Conservation (phyloP, 177 flowering plant genomes). For the Telopea speciosissima region DNA sequence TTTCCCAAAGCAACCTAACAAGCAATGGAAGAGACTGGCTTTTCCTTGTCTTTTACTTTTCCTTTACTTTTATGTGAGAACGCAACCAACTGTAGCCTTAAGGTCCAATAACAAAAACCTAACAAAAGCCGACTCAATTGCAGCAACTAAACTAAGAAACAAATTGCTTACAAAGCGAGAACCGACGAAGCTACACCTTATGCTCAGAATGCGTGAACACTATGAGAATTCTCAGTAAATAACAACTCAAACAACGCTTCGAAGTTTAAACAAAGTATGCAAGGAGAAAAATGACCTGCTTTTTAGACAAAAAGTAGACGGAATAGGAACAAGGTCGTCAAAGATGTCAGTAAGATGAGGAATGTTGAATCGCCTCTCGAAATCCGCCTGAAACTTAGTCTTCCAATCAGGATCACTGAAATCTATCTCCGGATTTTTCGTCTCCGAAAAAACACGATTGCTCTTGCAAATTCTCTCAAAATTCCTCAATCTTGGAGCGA, state of each 20-base stretch:
- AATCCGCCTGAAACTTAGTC: constrained; percentile 51
- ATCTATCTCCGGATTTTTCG: constrained; percentile 26
- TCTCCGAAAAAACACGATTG: constrained; percentile 18
- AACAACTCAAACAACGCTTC: neutral
- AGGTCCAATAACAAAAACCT: neutral
- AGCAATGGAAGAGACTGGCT: no score
- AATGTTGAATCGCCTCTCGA: constrained; percentile 48
- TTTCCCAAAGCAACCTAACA: no score
- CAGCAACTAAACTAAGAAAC: neutral
- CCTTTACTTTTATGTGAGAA: no score
- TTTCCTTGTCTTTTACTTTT: no score
- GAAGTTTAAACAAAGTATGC: no score
- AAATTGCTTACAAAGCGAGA: neutral
- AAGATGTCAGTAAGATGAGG: constrained; percentile 70
- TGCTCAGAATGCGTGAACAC: neutral
- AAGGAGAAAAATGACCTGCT: constrained; percentile 45
- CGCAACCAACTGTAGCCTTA: no score
- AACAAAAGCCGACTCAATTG: neutral
- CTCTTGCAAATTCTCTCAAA: constrained; percentile 3
- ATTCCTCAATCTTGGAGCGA: constrained; percentile 1
- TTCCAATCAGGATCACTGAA: constrained; percentile 73
- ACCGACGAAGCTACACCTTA: neutral
- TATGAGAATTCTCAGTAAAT: neutral
- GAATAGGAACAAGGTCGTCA: constrained; percentile 41
- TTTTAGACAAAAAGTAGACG: constrained; percentile 79